Conservation (phyloP, 2,329 filamentous ascomycete species). For the Aureobasidium sp. region DNA sequence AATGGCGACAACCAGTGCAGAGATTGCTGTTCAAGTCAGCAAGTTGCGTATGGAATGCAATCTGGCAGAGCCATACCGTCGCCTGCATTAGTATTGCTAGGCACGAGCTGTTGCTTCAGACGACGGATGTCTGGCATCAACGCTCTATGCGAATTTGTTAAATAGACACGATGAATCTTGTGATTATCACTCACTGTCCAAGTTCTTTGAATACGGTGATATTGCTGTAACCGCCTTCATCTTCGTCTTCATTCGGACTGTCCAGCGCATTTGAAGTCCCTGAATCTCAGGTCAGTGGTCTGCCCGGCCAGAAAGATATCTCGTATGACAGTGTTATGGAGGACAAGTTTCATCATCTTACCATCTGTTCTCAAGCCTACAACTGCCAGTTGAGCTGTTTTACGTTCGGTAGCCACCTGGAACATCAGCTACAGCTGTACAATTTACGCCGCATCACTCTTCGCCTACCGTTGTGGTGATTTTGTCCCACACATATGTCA, state of each 20-base stretch:
- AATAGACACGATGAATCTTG: background rate
- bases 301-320: background rate
- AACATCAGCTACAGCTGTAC: background rate
- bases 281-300: constrained; percentile 20
- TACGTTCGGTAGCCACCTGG: constrained; percentile 59
- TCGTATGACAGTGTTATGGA: background rate
- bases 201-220: constrained; percentile 64
- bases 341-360: constrained; percentile 22
- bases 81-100: constrained; percentile 61
- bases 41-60: background rate
- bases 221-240: constrained; percentile 65
- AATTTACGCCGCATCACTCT: constrained; percentile 19
- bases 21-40: constrained; percentile 49
- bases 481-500: constrained; percentile 94
- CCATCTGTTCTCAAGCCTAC: constrained; percentile 74
- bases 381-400: constrained; percentile 69
- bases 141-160: constrained; percentile 34
- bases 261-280: constrained; percentile 63
- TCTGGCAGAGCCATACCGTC: constrained; percentile 51
- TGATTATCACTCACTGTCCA: constrained; percentile 48
- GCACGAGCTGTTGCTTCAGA: constrained; percentile 57
- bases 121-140: constrained; percentile 62
- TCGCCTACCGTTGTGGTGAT: constrained; percentile 62
- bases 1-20: constrained; percentile 76
- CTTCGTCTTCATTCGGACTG: constrained; percentile 42